These are phyloP conservation scores for Globisporangium barbulae DNA, from an alignment of 352 stramenopile species.

Conservation along the genomic window DNA sequence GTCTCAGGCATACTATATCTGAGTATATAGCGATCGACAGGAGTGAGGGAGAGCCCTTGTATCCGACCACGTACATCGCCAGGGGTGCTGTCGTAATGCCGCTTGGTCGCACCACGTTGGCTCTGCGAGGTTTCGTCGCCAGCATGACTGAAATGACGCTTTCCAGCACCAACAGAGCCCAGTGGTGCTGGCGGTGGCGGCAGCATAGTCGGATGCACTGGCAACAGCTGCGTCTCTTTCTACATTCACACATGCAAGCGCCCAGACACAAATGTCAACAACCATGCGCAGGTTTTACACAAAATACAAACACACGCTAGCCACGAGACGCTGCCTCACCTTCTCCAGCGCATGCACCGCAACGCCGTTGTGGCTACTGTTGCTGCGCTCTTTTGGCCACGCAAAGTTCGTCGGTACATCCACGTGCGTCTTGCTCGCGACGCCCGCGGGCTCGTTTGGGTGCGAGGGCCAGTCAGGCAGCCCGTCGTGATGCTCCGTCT, in stretches of 20 bases:
- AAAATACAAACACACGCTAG: not conserved
- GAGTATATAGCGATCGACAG: too few species aligned
- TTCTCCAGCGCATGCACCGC: not conserved
- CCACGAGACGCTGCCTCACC: not conserved
- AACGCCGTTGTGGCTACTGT: not conserved
- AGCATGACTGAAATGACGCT: not conserved
- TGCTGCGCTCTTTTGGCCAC: conserved; percentile 23
- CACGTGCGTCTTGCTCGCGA: conserved; percentile 21
- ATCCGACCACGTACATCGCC: not conserved
- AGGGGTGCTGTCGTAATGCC: not conserved
- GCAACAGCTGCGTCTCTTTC: conserved; percentile 6
- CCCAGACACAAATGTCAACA: not conserved
- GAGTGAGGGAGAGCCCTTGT: not conserved
- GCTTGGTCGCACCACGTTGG: not conserved
- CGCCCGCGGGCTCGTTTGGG: conserved; percentile 28
- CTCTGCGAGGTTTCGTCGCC: not conserved
- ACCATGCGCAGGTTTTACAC: too few species aligned
- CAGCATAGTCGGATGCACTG: not conserved
- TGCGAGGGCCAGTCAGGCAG: conserved; percentile 43
- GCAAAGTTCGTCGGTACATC: conserved; percentile 46
- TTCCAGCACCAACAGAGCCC: not conserved
- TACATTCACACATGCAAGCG: not conserved
- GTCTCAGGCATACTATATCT: not conserved
- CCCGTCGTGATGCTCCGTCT: conserved; percentile 42
- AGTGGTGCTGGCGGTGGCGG: not conserved